phyloP scores from a whole-genome alignment of 768 basidiomycete species.

The Pilatotrama ljubarskyi region DNA sequence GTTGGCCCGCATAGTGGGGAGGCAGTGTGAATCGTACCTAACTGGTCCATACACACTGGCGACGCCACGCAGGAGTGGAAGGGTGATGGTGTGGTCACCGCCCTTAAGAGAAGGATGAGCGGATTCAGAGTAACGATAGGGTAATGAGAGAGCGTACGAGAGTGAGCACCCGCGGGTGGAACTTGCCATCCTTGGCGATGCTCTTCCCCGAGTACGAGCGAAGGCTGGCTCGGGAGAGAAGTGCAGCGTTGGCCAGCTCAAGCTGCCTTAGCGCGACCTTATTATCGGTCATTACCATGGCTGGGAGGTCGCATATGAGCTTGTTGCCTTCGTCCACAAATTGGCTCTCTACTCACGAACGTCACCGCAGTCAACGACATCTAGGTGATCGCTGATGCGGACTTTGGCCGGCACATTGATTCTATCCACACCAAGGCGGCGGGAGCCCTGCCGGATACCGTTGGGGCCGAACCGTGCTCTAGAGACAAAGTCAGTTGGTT shows the following conservation, averaged over 20 bases:
- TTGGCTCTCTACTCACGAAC: conserved; percentile 27
- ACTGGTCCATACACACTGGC: conserved; percentile 34
- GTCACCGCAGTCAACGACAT: conserved; percentile 35
- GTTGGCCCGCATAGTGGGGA: neutral
- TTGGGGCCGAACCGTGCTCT: conserved; percentile 36
- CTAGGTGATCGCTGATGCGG: conserved; percentile 28
- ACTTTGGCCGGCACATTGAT: conserved; percentile 34
- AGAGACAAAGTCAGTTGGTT: neutral
- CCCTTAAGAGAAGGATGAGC: conserved; percentile 17
- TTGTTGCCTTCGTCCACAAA: neutral
- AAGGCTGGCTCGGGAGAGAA: conserved; percentile 21
- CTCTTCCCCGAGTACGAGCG: conserved; percentile 20
- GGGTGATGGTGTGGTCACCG: conserved; percentile 35
- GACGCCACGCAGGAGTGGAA: conserved; percentile 34
- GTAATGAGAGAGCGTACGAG: conserved; percentile 19
- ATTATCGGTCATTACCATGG: conserved; percentile 31
- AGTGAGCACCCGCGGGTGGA: conserved; percentile 36
- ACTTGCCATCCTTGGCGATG: conserved; percentile 35
- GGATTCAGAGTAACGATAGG: too few relatives aligned
- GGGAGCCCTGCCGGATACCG: conserved; percentile 36
- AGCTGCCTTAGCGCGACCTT: conserved; percentile 36
- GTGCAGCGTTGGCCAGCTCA: conserved; percentile 31
- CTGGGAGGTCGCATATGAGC: neutral
- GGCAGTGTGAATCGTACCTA: conserved; percentile 16
- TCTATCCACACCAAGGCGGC: conserved; percentile 29